Conservation (phyloP, 495 filamentous ascomycete genomes). For the Aspergillus ostianus region DNA sequence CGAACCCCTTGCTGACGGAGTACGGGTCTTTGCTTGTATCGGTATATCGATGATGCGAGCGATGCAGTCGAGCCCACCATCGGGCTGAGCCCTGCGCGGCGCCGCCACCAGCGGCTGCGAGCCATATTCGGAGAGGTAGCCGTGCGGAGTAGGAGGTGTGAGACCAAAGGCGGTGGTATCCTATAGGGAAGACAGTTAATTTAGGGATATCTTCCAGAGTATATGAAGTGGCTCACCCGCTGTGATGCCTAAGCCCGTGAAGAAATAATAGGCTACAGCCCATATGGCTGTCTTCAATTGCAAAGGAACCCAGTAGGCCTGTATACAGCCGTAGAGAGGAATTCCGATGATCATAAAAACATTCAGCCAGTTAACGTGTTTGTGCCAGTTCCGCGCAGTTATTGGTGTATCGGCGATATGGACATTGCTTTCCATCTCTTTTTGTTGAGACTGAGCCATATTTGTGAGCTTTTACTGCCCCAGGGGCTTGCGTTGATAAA, state of each 20-base stretch:
- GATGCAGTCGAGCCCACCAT: conserved; percentile 90
- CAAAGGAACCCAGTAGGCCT: conserved; percentile 79
- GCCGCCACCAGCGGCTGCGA: conserved; percentile 79
- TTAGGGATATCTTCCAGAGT: too few relatives aligned
- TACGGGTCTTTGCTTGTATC: conserved; percentile 95
- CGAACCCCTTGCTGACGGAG: conserved; percentile 83
- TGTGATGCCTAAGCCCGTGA: conserved; percentile 85
- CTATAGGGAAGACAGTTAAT: conserved; percentile 21
- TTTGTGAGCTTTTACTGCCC: neutral
- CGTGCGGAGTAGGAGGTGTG: conserved; percentile 81
- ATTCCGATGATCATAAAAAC: conserved; percentile 83
- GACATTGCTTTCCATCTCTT: conserved; percentile 30
- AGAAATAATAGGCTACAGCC: conserved; percentile 87
- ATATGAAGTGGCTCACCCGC: conserved; percentile 54
- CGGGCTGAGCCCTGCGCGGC: conserved; percentile 85
- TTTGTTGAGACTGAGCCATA: neutral
- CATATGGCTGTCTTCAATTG: conserved; percentile 74
- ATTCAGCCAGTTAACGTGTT: conserved; percentile 96
- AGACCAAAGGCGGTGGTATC: conserved; percentile 83
- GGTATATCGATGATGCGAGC: conserved; percentile 91
- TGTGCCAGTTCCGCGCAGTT: conserved; percentile 86
- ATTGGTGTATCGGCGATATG: conserved; percentile 65
- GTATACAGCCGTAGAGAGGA: conserved; percentile 72
- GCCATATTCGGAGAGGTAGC: conserved; percentile 74
- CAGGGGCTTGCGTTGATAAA: too few relatives aligned